Evolutionary conservation across 345 rosid species (phyloP), one percentile per base, ranked within the genome.

Genomic region (Populus davidiana): DNA sequence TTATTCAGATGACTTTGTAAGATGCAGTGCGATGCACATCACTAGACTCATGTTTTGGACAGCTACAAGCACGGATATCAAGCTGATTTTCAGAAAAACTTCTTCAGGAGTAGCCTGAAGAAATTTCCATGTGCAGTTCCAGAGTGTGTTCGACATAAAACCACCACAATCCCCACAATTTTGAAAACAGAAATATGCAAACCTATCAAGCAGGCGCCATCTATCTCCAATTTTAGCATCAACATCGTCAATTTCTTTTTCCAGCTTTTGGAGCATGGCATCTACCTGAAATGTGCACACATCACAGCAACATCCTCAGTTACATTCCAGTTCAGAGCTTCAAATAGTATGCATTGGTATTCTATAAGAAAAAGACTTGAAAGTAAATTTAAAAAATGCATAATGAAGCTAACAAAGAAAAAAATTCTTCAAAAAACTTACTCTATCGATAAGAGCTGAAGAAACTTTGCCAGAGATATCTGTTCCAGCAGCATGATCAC

Each of bases 171-270:
- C 66, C 12, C 69, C 41, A 23, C 25, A 71, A 65, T 33, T 33
- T 71, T 41, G 16, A 36, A 70, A 73, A n/a, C 3, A 70, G 41
- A 50, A 75, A 72, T 18, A 74, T 54, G 80, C 89, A 81, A 79
- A 93, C 99, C 94, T 92, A 84, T 96, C 98, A 39, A 96, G 91
- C 72, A 93, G 83, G 68, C 96, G 83, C 97, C 98, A 96, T 49
- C 90, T 91, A 84, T 91, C 92, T 35, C 98, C 98, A 80, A 96
- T 96, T 90, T 92, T 91, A 74, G 91, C 93, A 81, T 93, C 98
- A n/a, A 95, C 98, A 73, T 91, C 97, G 75, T 95, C 98, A 77
- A 95, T 95, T 89, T 96, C 99, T 70, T 92, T 96, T 83, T 93
- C 98, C 47, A 96, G 94, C 79, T 92, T 93, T 66, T 96, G 98